phyloP scores from a whole-genome alignment of 768 basidiomycete species.

The Hirschioporus abietinus region DNA sequence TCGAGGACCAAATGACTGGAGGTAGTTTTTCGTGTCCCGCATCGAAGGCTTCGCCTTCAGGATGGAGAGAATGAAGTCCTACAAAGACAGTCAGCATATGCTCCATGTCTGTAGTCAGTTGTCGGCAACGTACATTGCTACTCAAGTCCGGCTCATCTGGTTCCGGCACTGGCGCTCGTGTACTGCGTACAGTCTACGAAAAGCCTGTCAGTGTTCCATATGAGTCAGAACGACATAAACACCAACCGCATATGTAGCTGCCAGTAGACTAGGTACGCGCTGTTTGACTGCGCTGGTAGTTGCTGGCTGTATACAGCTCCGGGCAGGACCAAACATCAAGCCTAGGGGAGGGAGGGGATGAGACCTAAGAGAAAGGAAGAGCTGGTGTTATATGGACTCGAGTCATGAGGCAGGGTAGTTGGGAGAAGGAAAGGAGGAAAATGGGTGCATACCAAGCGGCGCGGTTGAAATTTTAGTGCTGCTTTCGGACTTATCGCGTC shows the following conservation, averaged over 20 bases:
- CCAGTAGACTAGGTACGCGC: constrained; percentile 23
- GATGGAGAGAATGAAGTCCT: constrained; percentile 97
- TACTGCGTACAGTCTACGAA: constrained; percentile 25
- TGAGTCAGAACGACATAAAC: constrained; percentile 12
- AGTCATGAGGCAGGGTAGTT: neutral
- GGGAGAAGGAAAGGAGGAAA: neutral
- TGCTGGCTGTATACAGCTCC: neutral
- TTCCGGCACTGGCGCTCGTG: constrained; percentile 18
- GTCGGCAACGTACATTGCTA: constrained; percentile 5
- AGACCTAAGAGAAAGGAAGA: neutral
- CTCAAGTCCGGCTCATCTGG: constrained; percentile 17
- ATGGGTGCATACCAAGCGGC: neutral
- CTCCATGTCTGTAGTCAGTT: neutral
- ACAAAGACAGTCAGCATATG: constrained; percentile 14
- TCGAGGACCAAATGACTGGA: constrained; percentile 83
- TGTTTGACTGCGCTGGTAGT: constrained; percentile 2
- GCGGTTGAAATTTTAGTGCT: neutral
- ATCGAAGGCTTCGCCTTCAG: constrained; percentile 88
- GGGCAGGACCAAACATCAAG: constrained; percentile 2
- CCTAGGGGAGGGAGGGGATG: neutral
- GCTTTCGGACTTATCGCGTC: neutral
- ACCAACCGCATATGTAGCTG: constrained; percentile 54
- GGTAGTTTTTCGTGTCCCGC: constrained; percentile 85
- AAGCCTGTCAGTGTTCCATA: neutral
- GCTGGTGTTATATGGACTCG: neutral